Conservation (phyloP, 208 protist genomes). For the Trichomonas gallinae region DNA sequence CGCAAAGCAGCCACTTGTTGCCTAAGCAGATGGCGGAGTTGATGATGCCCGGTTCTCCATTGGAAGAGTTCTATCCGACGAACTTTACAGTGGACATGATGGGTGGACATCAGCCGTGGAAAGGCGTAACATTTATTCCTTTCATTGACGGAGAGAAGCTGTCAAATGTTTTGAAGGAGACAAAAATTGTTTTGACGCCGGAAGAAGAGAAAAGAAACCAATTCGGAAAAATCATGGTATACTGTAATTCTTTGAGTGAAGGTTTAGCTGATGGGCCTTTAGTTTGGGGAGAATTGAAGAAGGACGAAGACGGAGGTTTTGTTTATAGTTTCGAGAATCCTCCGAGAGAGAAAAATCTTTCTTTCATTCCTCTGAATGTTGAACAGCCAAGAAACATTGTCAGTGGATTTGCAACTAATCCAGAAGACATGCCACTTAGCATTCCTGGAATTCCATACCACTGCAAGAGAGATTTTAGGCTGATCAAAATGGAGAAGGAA, state of each 20-base stretch:
- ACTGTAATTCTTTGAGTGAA: background rate
- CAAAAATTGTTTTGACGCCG: background rate
- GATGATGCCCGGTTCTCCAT: constrained; percentile 52
- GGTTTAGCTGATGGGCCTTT: background rate
- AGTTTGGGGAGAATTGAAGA: background rate
- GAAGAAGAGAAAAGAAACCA: background rate
- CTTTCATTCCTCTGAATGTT: background rate
- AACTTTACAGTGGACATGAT: constrained; percentile 82
- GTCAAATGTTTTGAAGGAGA: background rate
- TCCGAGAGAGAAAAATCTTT: background rate
- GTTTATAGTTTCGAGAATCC: background rate
- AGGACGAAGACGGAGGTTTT: background rate
- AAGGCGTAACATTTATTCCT: constrained; percentile 60
- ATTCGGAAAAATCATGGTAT: background rate
- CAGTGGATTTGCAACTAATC: background rate
- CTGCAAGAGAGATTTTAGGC: background rate
- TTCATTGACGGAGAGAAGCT: constrained; percentile 62
- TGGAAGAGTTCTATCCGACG: constrained; percentile 87
- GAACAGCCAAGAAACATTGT: background rate
- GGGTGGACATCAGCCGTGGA: constrained; percentile 57
- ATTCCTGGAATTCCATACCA: background rate
- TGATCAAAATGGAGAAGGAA: background rate
- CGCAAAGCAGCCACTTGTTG: background rate
- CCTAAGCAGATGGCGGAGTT: constrained; percentile 1
- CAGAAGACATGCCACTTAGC: background rate